Evolutionary conservation across 352 stramenopile species (phyloP).

Genomic region (Elongisporangium undulatum): DNA sequence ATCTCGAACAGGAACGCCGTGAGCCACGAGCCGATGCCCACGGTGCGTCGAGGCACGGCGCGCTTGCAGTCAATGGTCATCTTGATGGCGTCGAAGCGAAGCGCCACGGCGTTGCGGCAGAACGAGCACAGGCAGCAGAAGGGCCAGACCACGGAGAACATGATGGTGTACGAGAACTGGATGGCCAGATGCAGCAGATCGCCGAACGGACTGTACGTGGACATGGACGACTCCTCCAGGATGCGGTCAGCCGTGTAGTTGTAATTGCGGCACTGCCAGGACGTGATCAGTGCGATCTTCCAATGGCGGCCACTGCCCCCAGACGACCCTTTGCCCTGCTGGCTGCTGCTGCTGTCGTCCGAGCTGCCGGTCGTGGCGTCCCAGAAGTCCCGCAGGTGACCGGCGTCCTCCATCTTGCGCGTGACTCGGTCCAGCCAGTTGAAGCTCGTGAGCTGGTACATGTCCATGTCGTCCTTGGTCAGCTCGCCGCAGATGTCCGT

Average conservation of each 20-base stretch:
- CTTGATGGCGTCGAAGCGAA: conserved; percentile 58
- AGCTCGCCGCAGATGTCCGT: conserved; percentile 36
- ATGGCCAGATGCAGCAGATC: conserved; percentile 59
- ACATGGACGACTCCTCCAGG: conserved; percentile 59
- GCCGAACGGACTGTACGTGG: conserved; percentile 43
- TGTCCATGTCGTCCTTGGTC: conserved; percentile 30
- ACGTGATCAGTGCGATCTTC: conserved; percentile 35
- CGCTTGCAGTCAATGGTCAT: conserved; percentile 69
- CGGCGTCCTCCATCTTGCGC: conserved; percentile 30
- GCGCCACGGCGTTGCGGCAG: conserved; percentile 39
- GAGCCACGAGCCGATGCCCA: conserved; percentile 55
- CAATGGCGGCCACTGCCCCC: background rate
- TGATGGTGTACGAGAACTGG: conserved; percentile 66
- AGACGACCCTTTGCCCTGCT: no score
- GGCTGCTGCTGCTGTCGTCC: background rate
- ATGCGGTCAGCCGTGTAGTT: conserved; percentile 47
- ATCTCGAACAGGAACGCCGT: conserved; percentile 56
- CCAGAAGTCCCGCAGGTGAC: conserved; percentile 24
- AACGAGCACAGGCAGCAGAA: conserved; percentile 57
- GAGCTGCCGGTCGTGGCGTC: conserved; percentile 7
- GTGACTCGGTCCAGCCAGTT: conserved; percentile 53
- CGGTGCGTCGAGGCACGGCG: conserved; percentile 34
- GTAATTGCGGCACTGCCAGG: conserved; percentile 60
- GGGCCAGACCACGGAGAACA: conserved; percentile 65
- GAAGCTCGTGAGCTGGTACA: conserved; percentile 47